phyloP scores from a whole-genome alignment of 495 filamentous ascomycete species.

The Neurospora sp. region DNA sequence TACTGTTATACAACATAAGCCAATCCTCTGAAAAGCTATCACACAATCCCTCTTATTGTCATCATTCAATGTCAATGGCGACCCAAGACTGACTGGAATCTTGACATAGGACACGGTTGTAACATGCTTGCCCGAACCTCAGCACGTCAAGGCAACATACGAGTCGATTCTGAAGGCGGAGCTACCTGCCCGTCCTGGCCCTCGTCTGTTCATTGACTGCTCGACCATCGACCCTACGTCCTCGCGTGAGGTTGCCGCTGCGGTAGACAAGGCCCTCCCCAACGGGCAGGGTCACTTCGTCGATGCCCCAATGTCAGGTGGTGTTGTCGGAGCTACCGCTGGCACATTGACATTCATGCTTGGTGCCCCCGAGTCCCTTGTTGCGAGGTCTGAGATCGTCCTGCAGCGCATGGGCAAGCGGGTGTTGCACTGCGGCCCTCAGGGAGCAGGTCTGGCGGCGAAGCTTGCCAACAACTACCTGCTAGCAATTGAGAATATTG shows the following conservation, averaged over 20 bases:
- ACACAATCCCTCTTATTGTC: not conserved
- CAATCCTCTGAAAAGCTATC: conserved; percentile 21
- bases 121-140: conserved; percentile 70
- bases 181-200: conserved; percentile 26
- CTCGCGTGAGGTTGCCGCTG: conserved; percentile 55
- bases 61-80: not conserved
- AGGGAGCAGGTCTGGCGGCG: conserved; percentile 69
- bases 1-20: conserved; percentile 33
- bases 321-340: conserved; percentile 68
- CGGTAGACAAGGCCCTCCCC: conserved; percentile 44
- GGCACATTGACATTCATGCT: conserved; percentile 82
- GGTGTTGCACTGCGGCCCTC: conserved; percentile 68
- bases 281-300: conserved; percentile 49
- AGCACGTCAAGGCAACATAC: conserved; percentile 69
- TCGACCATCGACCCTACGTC: conserved; percentile 81
- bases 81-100: not conserved
- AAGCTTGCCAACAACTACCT: conserved; percentile 95
- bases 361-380: conserved; percentile 49
- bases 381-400: conserved; percentile 51
- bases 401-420: conserved; percentile 73
- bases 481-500: conserved; percentile 85
- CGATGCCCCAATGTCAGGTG: conserved; percentile 79
- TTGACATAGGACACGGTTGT: conserved; percentile 56
- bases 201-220: conserved; percentile 67
- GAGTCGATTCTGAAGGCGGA: conserved; percentile 45